Percentiles rank a stretch among this genome's conserved stretches.
Conservation (phyloP, 2,329 filamentous ascomycete species). For the Hypomyces perniciosus region DNA sequence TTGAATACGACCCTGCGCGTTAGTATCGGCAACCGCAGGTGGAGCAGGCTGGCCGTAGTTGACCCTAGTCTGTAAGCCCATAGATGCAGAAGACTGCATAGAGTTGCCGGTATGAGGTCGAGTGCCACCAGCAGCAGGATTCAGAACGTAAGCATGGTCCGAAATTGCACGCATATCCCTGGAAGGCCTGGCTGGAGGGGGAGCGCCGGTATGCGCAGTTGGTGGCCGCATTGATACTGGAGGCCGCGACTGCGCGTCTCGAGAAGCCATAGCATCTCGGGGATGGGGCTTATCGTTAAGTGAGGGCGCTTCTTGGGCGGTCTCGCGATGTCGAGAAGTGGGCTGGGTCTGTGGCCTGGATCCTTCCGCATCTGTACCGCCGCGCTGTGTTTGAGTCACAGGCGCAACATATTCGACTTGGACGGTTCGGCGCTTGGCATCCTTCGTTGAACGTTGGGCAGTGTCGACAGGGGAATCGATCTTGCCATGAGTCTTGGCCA, state of each 20-base stretch:
- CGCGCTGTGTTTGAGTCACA: slow-evolving; percentile 75
- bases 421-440: slow-evolving; percentile 88
- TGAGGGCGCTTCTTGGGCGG: slow-evolving; percentile 26
- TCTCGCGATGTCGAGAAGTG: slow-evolving; percentile 39
- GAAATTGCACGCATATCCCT: slow-evolving; percentile 32
- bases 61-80: slow-evolving; percentile 58
- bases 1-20: slow-evolving; percentile 82
- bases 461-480: slow-evolving; percentile 61
- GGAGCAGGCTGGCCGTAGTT: slow-evolving; percentile 80
- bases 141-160: slow-evolving; percentile 40
- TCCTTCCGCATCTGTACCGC: slow-evolving; percentile 30
- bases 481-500: slow-evolving; percentile 67
- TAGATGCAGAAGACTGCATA: slow-evolving; percentile 62
- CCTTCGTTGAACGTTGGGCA: slow-evolving; percentile 59
- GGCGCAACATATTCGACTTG: slow-evolving; percentile 98
- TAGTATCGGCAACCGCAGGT: slow-evolving; percentile 80
- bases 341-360: slow-evolving; percentile 22
- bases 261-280: slow-evolving; percentile 46
- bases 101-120: slow-evolving; percentile 80
- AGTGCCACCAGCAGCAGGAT: slow-evolving; percentile 36
- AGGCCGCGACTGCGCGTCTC: slow-evolving; percentile 37
- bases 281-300: slow-evolving; percentile 53
- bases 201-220: slow-evolving; percentile 36
- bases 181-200: slow-evolving; percentile 19
- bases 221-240: slow-evolving; percentile 38